Percentiles rank a stretch among this genome's conserved stretches.
Conservation (phyloP, 2,329 filamentous ascomycete genomes). For the Monosporascus sp. region DNA sequence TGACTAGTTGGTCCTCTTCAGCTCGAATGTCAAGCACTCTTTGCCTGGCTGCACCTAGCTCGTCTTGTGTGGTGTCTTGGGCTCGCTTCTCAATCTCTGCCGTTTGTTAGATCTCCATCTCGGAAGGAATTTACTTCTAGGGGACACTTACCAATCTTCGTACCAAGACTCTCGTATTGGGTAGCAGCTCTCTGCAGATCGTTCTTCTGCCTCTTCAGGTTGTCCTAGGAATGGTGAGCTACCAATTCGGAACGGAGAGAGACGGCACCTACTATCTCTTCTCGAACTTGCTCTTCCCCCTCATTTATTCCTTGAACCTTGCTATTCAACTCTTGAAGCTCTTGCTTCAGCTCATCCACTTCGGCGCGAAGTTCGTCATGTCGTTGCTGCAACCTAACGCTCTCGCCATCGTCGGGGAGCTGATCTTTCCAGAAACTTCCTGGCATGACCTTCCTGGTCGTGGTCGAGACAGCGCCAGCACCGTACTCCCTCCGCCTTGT, state of each 20-base stretch:
- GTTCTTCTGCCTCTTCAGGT: conserved; percentile 58
- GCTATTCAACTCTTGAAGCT: conserved; percentile 29
- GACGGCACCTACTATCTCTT: conserved; percentile 37
- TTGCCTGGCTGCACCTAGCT: conserved; percentile 29
- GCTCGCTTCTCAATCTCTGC: conserved; percentile 30
- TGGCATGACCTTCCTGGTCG: conserved; percentile 52
- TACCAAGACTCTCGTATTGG: conserved; percentile 61
- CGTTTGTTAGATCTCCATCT: conserved; percentile 12
- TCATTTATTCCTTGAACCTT: conserved; percentile 33
- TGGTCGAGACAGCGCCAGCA: conserved; percentile 63
- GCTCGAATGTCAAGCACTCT: conserved; percentile 47
- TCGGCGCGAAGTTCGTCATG: conserved; percentile 39
- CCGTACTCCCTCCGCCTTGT: conserved; percentile 76
- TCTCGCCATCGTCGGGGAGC: conserved; percentile 64
- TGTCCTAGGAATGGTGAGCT: conserved; percentile 33
- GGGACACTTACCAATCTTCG: conserved; percentile 58
- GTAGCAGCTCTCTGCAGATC: conserved; percentile 61
- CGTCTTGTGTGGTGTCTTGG: conserved; percentile 26
- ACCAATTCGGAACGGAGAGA: background rate
- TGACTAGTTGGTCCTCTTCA: conserved; percentile 48
- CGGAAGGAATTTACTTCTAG: background rate
- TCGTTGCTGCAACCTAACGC: conserved; percentile 52
- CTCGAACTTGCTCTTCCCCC: conserved; percentile 37
- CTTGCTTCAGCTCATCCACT: conserved; percentile 26
- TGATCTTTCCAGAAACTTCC: conserved; percentile 73